These are phyloP conservation scores for Asclepias syriaca DNA, from an alignment of 257 asterid species.

Conservation along the genomic window DNA sequence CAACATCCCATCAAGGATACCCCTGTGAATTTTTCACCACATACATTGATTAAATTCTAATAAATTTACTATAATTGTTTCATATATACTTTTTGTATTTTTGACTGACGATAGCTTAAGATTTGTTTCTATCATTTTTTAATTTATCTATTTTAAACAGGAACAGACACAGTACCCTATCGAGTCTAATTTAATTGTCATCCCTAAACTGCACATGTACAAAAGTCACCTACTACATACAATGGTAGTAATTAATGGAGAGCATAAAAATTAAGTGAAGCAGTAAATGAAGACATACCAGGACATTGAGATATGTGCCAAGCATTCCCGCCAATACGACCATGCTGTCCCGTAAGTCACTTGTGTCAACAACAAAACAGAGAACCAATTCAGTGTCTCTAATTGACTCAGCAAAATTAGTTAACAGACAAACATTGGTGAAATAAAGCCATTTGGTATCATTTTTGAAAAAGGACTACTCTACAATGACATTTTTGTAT, in stretches of 20 bases:
- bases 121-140: too few relatives aligned
- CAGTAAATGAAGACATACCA: slow-evolving; percentile 48
- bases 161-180: too few relatives aligned
- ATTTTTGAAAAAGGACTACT: not conserved
- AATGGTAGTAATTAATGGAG: not conserved
- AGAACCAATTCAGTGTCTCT: slow-evolving; percentile 6
- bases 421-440: not conserved
- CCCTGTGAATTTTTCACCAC: too few relatives aligned
- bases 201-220: too few relatives aligned
- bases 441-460: too few relatives aligned
- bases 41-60: too few relatives aligned
- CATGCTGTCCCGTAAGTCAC: slow-evolving; percentile 79
- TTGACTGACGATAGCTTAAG: too few relatives aligned
- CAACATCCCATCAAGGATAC: too few relatives aligned
- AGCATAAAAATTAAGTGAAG: not conserved
- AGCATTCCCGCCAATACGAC: slow-evolving; percentile 81
- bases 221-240: not conserved
- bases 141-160: too few relatives aligned
- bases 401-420: not conserved
- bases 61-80: too few relatives aligned
- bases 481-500: not conserved
- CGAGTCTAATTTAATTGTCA: too few relatives aligned
- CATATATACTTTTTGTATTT: too few relatives aligned
- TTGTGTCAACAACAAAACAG: slow-evolving; percentile 30
- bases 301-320: slow-evolving; percentile 78